Evolutionary conservation across 768 basidiomycete genomes (phyloP), one percentile per base, ranked within the genome.

Genomic region (Termitomyces bulborhizus): DNA sequence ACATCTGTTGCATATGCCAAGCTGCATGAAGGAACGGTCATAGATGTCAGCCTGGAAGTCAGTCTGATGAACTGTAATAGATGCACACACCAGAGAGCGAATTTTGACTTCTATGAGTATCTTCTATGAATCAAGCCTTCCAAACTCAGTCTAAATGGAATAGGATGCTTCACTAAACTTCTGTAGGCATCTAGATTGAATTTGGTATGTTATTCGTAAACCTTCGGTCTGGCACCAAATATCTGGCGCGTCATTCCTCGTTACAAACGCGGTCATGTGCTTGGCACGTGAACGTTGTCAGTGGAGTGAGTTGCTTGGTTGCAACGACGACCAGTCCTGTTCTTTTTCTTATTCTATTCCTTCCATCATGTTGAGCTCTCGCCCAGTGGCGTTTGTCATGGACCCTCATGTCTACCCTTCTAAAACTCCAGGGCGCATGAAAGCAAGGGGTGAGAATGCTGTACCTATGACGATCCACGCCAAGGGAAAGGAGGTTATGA

Each of bases 361-460:
- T 32, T 48, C 47, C 37, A 62, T 40, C 42, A 77, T 79, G 76
- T 63, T 77, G 43, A 71, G 72, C 60, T 67, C 70, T 34, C 71
- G 76, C 24, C 64, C 75, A 15, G 55, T 68, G 12, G 66, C 69
- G 13, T 53, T 71, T 3, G 58, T 57, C 40, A 62, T 65, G n/a
- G 73, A 74, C 42, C 58, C 60, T 8, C 62, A 66, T 15, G 61
- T 68, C 6, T 63, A 66, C 47, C 65, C 69, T 7, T 62, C 74
- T 1, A 85, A 80, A 66, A 88, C 85, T 0, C 86, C 85, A 2
- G 83, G 78, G n/a, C 71, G 77, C 34, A 72, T 73, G 32, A 69
- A 65, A 72, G 74, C 68, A 63, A 70, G 61, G 60, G 70, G 48
- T 57, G 83, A 86, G 61, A 85, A 87, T 61, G 74, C 73, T 4